Conservation (phyloP, 2,329 filamentous ascomycete species). For the Teratosphaeria epicoccoides region DNA sequence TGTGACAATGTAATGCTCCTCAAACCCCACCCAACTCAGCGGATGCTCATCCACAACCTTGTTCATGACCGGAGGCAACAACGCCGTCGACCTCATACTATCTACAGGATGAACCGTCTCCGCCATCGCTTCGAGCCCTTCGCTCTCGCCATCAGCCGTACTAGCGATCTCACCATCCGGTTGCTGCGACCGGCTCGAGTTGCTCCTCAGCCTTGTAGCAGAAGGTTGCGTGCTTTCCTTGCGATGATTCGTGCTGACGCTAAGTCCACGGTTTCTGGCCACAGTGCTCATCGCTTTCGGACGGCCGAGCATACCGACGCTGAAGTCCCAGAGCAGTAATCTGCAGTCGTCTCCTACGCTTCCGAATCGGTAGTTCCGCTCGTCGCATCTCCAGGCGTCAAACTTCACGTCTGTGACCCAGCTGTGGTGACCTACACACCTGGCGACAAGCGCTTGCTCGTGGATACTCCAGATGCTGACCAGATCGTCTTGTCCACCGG, state of each 20-base stretch:
- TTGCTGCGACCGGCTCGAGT: slow-evolving; percentile 37
- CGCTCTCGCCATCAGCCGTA: slow-evolving; percentile 15
- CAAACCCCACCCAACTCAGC: slow-evolving; percentile 84
- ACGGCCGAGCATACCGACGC: slow-evolving; percentile 86
- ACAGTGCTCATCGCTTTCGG: slow-evolving; percentile 54
- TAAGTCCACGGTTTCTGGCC: slow-evolving; percentile 43
- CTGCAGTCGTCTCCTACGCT: slow-evolving; percentile 91
- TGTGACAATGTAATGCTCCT: slow-evolving; percentile 84
- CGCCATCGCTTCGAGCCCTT: slow-evolving; percentile 43
- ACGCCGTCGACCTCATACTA: slow-evolving; percentile 69
- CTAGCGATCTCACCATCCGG: slow-evolving; percentile 42
- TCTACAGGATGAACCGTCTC: slow-evolving; percentile 69
- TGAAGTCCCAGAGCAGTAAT: slow-evolving; percentile 93
- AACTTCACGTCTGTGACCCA: slow-evolving; percentile 93
- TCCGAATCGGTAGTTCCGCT: slow-evolving; percentile 88
- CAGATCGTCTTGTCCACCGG: slow-evolving; percentile 89
- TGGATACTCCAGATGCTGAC: slow-evolving; percentile 90
- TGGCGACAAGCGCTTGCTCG: slow-evolving; percentile 73
- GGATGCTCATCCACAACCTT: slow-evolving; percentile 81
- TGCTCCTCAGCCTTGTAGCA: slow-evolving; percentile 56
- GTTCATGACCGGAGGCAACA: slow-evolving; percentile 80
- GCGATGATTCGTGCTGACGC: slow-evolving; percentile 39
- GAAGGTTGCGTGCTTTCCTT: slow-evolving; percentile 25
- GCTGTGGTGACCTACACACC: slow-evolving; percentile 89
- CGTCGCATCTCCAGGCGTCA: slow-evolving; percentile 94